Evolutionary conservation across 805 yeast genomes (phyloP), one percentile per base, ranked within the genome.

Genomic region (Kodamaea fukazawae): DNA sequence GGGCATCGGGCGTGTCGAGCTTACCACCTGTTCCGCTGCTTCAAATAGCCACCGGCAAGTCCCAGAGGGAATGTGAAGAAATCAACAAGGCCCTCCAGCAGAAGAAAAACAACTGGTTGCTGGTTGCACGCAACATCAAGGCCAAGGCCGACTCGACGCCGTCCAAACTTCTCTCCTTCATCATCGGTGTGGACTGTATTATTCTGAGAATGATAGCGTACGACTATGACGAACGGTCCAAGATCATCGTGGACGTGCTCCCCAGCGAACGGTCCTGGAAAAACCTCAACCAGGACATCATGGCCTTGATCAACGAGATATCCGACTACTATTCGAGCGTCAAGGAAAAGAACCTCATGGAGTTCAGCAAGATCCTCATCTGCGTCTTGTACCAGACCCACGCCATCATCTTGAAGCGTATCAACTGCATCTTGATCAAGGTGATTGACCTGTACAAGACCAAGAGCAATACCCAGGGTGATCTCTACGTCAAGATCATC

Each of bases 161-260:
- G 12, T 59, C 59, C 9, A 48, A 50, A 31, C 48, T 47, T 7
- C 48, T 49, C n/a, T 65, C 71, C 1, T 55, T 60, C 3, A 57
- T 67, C 4, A 46, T 56, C 4, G 55, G 59, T 8, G 46, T 70
- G 40, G 76, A 71, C 47, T 54, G 73, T 6, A 40, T 71, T 12
- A 45, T 71, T 31, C 57, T 65, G 34, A 61, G 63, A 39, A 55
- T 64, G 38, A 52, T 65, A 3, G 66, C 60, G 3, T 63, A 65
- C 42, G 66, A 63, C 43, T 64, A 56, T 40, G 70, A 64, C 36
- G 72, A 67, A 33, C 46, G 64, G 8, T 58, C 58, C 26, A 61
- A 61, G 23, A 40, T 44, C 17, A 40, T 55, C 32, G 46, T 47
- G 17, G 50, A 51, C 20, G 47, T 48, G 8, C 42, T 47, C 6